Base-by-base conservation (phyloP, 1,284 basidiomycete genomes). In the Ustilago vetiveriae region DNA sequence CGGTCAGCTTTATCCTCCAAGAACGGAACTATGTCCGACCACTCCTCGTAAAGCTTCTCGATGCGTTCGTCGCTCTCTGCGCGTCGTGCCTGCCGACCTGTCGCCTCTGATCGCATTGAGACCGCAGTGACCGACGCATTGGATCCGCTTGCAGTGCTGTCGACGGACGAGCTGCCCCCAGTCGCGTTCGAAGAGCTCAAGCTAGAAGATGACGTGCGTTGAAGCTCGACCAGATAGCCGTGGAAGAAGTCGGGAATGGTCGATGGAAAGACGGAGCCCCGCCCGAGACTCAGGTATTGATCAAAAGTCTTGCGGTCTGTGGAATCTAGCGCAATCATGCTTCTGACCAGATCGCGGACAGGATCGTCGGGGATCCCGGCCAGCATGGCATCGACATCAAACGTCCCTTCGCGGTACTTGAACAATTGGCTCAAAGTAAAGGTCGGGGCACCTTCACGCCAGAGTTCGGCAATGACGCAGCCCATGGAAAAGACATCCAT, bases 401-500 rank as follows among this genome's bases (percentile, higher is more conserved):
- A 87, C 70, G 94, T 90, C 3, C 92, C 92, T 71, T 91, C 89
- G 21, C 93, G 86, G 76, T 96, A 99, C 81, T 95, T 94, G 86
- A 93, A 98, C 47, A 99, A 85, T 80, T 98, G 95, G 78, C 91
- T 93, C 40, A 98, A 86, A 0, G 92, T 95, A 84, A 98, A 98
- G 33, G 96, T 86, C 1, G 92, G 92, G 0, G 91, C 88, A 0
- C 96, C 96, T 80, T 99, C 96, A 37, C 94, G 86, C 85, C 96
- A 98, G 60, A 98, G 86, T 83, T 99, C 96, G 1, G 94, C 92
- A 29, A 98, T 88, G 16, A 98, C 94, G 82, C 95, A 98, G 27
- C 96, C 96, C 0, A 89, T 88, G 62, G 93, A 93, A 80, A 98
- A 99, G 47, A 95, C 92, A 81, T 99, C 96, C 96, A 99, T 98